Evolutionary conservation across 331 rosid species (phyloP).

Genomic region (Cydonia oblonga): DNA sequence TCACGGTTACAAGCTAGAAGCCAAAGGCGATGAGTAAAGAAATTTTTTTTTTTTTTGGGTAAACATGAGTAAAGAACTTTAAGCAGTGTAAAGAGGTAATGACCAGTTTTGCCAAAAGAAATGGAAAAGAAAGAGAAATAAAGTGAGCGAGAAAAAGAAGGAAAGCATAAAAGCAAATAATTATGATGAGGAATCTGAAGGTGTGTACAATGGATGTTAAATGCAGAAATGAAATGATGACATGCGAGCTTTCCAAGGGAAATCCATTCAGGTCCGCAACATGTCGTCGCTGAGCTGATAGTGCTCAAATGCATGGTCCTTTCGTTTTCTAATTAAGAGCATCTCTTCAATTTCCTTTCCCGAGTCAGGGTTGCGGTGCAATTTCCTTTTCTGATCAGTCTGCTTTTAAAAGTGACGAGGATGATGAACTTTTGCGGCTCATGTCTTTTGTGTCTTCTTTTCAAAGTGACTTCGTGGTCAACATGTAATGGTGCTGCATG

Average conservation of each 20-base stretch:
- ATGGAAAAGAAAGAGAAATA: neutral
- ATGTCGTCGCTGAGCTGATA: slow-evolving; percentile 38
- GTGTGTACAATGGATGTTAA: neutral
- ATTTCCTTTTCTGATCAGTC: neutral
- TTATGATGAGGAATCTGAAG: slow-evolving; percentile 13
- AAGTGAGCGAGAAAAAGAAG: neutral
- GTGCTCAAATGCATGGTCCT: slow-evolving; percentile 41
- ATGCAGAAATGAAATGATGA: neutral
- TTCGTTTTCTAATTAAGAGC: slow-evolving; percentile 25
- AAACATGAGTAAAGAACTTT: slow-evolving; percentile 4
- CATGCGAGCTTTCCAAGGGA: neutral
- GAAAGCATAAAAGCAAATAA: slow-evolving; percentile 2
- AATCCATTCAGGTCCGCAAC: slow-evolving; percentile 27
- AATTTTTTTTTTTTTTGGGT: no score
- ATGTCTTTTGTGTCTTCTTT: slow-evolving; percentile 10
- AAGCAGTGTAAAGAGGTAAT: slow-evolving; percentile 8
- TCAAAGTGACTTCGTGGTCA: slow-evolving; percentile 8
- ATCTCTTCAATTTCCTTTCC: slow-evolving; percentile 21
- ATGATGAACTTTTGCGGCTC: slow-evolving; percentile 36
- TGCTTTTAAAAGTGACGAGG: slow-evolving; percentile 21
- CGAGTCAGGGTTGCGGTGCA: slow-evolving; percentile 3
- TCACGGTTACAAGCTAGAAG: neutral
- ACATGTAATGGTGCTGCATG: neutral
- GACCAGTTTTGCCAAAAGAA: slow-evolving; percentile 11
- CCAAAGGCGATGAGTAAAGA: slow-evolving; percentile 3